These are phyloP conservation scores for Trametes meyenii DNA, from an alignment of 768 basidiomycete species.

Conservation along the genomic window DNA sequence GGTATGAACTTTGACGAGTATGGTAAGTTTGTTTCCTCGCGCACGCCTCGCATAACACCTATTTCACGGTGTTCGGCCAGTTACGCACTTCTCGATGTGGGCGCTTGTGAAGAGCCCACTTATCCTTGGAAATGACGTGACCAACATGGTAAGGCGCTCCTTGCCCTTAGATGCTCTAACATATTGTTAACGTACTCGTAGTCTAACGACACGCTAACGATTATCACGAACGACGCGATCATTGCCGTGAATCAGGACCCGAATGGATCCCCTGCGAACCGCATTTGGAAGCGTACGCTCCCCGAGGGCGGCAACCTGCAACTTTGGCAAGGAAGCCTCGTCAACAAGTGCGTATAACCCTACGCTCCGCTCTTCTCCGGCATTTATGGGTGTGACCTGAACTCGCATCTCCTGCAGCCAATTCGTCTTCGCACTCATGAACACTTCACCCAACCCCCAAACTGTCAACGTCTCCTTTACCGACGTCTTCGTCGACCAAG, in stretches of 20 bases:
- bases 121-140: conserved; percentile 45
- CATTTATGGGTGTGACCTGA: neutral
- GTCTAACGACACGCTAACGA: conserved; percentile 39
- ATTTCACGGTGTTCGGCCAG: conserved; percentile 20
- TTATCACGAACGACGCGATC: conserved; percentile 43
- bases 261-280: conserved; percentile 34
- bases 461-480: conserved; percentile 33
- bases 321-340: conserved; percentile 38
- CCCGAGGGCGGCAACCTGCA: conserved; percentile 34
- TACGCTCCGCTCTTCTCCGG: neutral
- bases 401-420: conserved; percentile 9
- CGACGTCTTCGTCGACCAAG: conserved; percentile 40
- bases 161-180: neutral
- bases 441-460: conserved; percentile 36
- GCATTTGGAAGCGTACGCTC: conserved; percentile 38
- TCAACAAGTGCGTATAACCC: conserved; percentile 33
- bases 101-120: conserved; percentile 45
- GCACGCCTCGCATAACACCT: neutral
- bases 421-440: conserved; percentile 40
- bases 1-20: conserved; percentile 47
- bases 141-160: conserved; percentile 35
- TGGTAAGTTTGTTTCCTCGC: conserved; percentile 24
- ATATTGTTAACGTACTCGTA: conserved; percentile 8
- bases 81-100: conserved; percentile 47
- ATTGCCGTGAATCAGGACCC: conserved; percentile 41